Evolutionary conservation across 2,329 filamentous ascomycete genomes (phyloP), one percentile per base, ranked within the genome.

Genomic region (Coleophoma crateriformis): DNA sequence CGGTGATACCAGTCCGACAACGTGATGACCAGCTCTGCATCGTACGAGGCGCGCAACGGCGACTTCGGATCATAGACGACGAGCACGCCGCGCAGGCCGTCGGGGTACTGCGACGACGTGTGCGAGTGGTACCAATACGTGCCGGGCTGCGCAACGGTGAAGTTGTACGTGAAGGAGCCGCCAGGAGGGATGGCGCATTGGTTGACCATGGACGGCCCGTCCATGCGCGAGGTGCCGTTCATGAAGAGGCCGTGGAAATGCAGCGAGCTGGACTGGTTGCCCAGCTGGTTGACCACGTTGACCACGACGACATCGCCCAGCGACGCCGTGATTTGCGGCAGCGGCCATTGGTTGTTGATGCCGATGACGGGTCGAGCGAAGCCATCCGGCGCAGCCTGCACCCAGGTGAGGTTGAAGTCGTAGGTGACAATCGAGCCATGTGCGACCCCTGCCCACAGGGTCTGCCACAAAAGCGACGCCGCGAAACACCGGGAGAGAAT

Each of bases 381-480:
- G 27, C 81, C 83, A 67, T 90, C 87, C 0, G 87, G 87, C 56
- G 85, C 84, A 33, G 82, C 78, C 33, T 68, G 77, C 13, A 87
- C 78, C 85, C 86, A 89, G 50, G 75, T 77, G 54, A 87, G 71
- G 58, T 82, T 79, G 68, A 84, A 88, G 63, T 86, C 72, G 59
- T 83, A 77, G 6, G 66, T 74, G 27, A 80, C 70, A 0, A 69
- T 76, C 19, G 19, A 19, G 19, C 19, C 19, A 19, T 19, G 19
- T 19, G 19, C 19, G 2, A 19, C 19, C 19, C 19, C 19, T 19
- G 19, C 19, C 19, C 19, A 19, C 19, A 19, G 19, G 19, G 19
- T 19, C 19, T 19, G 19, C 19, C 19, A 19, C 19, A 19, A 19
- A 19, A 19, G 19, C 19, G 3, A 19, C 19, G 19, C 2, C 19